phyloP scores from a whole-genome alignment of 1,284 basidiomycete species.

The Flammula alnicola region DNA sequence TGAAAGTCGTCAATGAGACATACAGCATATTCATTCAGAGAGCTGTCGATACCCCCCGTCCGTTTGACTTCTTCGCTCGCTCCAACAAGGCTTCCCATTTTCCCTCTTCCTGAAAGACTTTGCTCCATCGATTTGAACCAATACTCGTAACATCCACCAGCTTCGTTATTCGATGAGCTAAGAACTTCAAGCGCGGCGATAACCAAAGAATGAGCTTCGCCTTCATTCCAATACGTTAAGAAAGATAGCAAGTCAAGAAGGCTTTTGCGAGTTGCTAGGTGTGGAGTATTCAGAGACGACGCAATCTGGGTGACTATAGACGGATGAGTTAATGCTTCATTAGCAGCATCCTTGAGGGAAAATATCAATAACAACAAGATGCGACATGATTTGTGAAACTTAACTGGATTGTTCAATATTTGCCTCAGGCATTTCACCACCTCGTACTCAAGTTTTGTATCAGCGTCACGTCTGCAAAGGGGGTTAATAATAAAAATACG shows the following conservation, averaged over 20 bases:
- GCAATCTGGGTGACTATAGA: conserved; percentile 84
- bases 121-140: conserved; percentile 90
- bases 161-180: conserved; percentile 68
- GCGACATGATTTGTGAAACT: not conserved
- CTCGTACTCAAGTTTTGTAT: conserved; percentile 85
- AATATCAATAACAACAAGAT: conserved; percentile 5
- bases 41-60: conserved; percentile 64
- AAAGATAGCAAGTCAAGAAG: conserved; percentile 80
- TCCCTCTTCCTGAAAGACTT: conserved; percentile 84
- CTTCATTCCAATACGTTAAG: conserved; percentile 65
- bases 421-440: conserved; percentile 87
- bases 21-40: conserved; percentile 85
- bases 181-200: conserved; percentile 68
- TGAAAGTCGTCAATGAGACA: conserved; percentile 36
- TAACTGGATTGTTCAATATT: conserved; percentile 78
- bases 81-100: conserved; percentile 95
- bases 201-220: conserved; percentile 57
- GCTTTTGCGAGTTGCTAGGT: conserved; percentile 81
- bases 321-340: conserved; percentile 80
- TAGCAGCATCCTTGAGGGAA: conserved; percentile 63
- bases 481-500: conserved; percentile 9
- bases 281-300: conserved; percentile 84
- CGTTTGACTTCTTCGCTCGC: conserved; percentile 88
- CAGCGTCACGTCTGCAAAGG: conserved; percentile 59
- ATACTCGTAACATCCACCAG: conserved; percentile 73